Evolutionary conservation across 1,284 basidiomycete species (phyloP), one percentile per base, ranked within the genome.

Genomic region (Wallemia hederae): DNA sequence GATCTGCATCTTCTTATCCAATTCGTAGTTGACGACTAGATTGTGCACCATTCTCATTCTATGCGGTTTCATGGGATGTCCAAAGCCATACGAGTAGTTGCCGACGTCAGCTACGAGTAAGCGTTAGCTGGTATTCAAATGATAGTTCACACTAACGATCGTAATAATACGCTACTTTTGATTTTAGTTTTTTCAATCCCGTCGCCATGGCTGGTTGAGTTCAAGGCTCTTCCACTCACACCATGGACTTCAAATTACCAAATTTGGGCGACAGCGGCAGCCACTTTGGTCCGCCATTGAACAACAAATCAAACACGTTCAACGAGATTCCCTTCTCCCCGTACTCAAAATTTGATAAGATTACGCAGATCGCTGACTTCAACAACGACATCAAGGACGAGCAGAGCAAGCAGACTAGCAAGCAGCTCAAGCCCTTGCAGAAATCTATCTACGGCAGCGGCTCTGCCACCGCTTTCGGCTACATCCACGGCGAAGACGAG

Each of bases 401-500:
- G 33, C 55, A 64, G 62, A 61, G 56, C 61, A 22, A 63, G 55
- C 33, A 65, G 59, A 60, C 62, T 75, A 80, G 63, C 75, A 80
- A 61, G 34, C 60, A 62, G 55, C 59, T 59, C 63, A 80, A 83
- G 61, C 79, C 81, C 61, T 74, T 75, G 31, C 80, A 79, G 65
- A 80, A 62, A 61, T 60, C 82, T 11, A 84, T 83, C 68, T 80
- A 81, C 61, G 89, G 86, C 65, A 85, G 83, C 26, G 66, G 66
- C 39, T 82, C 83, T 63, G 81, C 82, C 27, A 91, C 82, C 67
- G 88, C 89, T n/a, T 97, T 97, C 70, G 86, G 89, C 27, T 96
- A 96, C 74, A 91, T 92, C 75, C 91, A 97, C 73, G 90, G 86
- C 64, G 92, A 98, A 72, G 92, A 99, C 70, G 94, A 98, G 73